Evolutionary conservation across 2,329 filamentous ascomycete genomes (phyloP).

Genomic region (Talaromyces sp.): DNA sequence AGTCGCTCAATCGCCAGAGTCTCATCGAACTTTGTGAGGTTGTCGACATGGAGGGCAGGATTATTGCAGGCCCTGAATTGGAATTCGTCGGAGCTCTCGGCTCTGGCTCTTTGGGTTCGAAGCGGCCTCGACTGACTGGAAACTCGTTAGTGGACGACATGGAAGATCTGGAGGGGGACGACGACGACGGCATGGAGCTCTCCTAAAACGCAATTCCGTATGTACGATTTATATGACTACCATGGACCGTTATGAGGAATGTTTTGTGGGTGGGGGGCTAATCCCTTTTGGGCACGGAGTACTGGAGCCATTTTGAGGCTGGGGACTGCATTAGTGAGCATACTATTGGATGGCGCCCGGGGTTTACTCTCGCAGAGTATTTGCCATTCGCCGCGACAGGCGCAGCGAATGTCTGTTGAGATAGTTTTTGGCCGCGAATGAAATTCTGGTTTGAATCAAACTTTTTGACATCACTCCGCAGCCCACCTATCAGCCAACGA

Average conservation of each 20-base stretch:
- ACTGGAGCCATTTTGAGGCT: neutral
- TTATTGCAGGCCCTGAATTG: slow-evolving; percentile 82
- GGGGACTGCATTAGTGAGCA: neutral
- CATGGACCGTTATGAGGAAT: neutral
- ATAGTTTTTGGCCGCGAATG: neutral
- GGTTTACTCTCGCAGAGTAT: neutral
- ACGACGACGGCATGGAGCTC: slow-evolving; percentile 46
- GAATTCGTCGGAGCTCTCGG: slow-evolving; percentile 55
- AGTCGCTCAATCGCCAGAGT: slow-evolving; percentile 70
- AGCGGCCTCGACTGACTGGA: slow-evolving; percentile 23
- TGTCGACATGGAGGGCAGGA: slow-evolving; percentile 85
- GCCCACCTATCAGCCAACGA: neutral
- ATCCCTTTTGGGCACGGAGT: neutral
- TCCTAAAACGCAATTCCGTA: slow-evolving; percentile 13
- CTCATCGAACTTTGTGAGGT: slow-evolving; percentile 91
- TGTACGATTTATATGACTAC: neutral
- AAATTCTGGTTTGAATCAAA: neutral
- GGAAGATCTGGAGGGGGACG: slow-evolving; percentile 43
- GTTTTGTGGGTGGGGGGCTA: neutral
- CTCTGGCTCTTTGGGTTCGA: slow-evolving; percentile 41
- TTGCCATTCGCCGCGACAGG: neutral
- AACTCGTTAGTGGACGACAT: slow-evolving; percentile 26
- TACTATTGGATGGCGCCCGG: neutral
- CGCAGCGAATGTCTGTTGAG: neutral
- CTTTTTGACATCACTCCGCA: neutral